Base-by-base conservation (phyloP, 371 early-diverging fungal genomes). In the Rhizomucor miehei region DNA sequence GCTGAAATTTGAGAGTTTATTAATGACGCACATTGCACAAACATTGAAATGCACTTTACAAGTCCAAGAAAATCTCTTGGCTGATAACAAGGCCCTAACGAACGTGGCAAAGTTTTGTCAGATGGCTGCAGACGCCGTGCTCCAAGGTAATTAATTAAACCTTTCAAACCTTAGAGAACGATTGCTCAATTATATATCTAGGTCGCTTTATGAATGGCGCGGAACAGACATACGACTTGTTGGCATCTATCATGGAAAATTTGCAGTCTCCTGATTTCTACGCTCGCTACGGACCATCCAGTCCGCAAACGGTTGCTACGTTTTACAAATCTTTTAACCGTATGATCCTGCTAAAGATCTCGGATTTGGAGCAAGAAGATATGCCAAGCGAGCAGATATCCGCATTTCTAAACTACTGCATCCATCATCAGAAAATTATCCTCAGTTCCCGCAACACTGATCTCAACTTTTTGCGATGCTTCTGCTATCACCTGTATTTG, bases 381-480 rank as follows among this genome's bases (percentile, higher is more conserved):
- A 52, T 65, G 29, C 56, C 68, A 1, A 25, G 64, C 0, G 52
- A 69, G 4, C 69, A 75, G 24, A 65, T 67, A 17, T 47, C 52
- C n/a, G 78, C 79, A 1, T 77, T 89, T 16, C 53, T 90, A 12
- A 75, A 79, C 44, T 82, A 82, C 56, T 79, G 84, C 41, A 77
- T 89, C 17, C 81, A 84, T 48, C 77, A 87, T 62, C 88, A 90
- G 63, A 84, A 84, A 58, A 71, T 87, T 43, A 77, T 88, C 4
- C 57, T 89, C 6, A 80, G 77, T 53, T 13, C 62, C 6, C 66
- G 68, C 20, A 87, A 87, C 20, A 78, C 63, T 0, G 89, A 91
- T 56, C 57, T 71, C 5, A 85, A 87, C 29, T 89, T 86, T 56
- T 71, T 86, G 62, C 76, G 73, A 54, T 77, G 81, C 53, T 65